Evolutionary conservation across 2,329 filamentous ascomycete species (phyloP).

Genomic region (Stagonosporopsis cucurbitacearum): DNA sequence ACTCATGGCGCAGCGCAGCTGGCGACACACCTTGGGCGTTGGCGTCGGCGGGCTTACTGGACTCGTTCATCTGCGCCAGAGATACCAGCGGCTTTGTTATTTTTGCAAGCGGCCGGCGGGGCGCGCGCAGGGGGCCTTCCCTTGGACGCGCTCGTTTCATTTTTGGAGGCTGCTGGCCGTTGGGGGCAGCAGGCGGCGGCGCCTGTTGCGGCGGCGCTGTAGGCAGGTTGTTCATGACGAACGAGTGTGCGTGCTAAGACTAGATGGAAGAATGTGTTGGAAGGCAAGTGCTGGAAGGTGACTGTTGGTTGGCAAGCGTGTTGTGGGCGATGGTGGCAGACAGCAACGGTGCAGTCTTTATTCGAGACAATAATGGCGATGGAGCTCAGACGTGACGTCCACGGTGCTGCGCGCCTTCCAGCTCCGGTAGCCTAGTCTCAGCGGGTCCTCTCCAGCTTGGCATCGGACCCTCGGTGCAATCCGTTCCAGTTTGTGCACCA

Average conservation of each 20-base stretch:
- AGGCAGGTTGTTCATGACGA: conserved; percentile 29
- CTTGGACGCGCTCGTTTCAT: conserved; percentile 44
- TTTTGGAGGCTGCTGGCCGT: conserved; percentile 41
- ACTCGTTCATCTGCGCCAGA: conserved; percentile 43
- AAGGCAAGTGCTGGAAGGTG: too few species aligned
- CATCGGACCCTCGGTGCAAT: conserved; percentile 5
- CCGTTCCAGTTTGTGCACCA: conserved; percentile 4
- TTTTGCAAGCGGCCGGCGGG: conserved; percentile 43
- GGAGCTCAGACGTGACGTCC: conserved; percentile 14
- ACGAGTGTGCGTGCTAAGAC: conserved; percentile 8
- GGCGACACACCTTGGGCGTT: conserved; percentile 21
- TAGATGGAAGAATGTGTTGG: conserved; percentile 11
- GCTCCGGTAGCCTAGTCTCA: conserved; percentile 8
- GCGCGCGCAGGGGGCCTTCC: conserved; percentile 48
- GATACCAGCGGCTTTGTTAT: conserved; percentile 43
- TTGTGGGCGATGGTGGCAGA: conserved; percentile 10
- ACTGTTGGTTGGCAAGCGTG: not conserved
- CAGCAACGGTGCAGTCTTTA: conserved; percentile 5
- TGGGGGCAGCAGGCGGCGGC: conserved; percentile 33
- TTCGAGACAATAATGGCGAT: conserved; percentile 16
- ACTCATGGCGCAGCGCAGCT: conserved; percentile 38
- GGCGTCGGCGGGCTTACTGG: conserved; percentile 20
- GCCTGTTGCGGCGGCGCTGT: conserved; percentile 28
- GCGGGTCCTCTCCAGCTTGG: conserved; percentile 17
- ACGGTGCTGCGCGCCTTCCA: conserved; percentile 13